These are phyloP conservation scores for Coleophoma crateriformis DNA, from an alignment of 2,329 filamentous ascomycete genomes.

Conservation along the genomic window DNA sequence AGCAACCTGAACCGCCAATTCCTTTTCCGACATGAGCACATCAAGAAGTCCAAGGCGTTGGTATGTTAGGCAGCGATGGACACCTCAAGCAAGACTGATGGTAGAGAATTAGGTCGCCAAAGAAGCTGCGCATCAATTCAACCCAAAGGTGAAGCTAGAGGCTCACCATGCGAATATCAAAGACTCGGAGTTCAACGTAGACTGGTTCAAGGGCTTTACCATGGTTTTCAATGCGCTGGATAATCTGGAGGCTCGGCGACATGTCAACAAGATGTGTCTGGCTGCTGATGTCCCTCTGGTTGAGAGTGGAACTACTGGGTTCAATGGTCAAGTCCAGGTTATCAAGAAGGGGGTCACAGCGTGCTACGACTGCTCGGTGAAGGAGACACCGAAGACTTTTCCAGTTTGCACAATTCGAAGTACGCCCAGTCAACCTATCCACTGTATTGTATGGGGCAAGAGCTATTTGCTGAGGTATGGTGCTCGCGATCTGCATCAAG, in stretches of 20 bases:
- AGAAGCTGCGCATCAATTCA: constrained; percentile 85
- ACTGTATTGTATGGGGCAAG: constrained; percentile 98
- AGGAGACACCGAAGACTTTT: constrained; percentile 86
- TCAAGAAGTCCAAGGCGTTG: constrained; percentile 93
- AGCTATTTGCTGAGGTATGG: constrained; percentile 79
- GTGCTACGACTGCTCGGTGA: constrained; percentile 92
- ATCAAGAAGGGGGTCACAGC: constrained; percentile 90
- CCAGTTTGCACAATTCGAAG: constrained; percentile 96
- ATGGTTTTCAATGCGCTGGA: constrained; percentile 96
- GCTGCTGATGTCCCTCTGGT: constrained; percentile 86
- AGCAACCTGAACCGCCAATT: constrained; percentile 98
- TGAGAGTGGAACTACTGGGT: constrained; percentile 95
- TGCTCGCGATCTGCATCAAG: not conserved
- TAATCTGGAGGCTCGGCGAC: constrained; percentile 86
- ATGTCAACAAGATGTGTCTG: constrained; percentile 97
- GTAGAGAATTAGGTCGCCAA: constrained; percentile 66
- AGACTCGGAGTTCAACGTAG: constrained; percentile 75
- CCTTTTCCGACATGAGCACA: constrained; percentile 92
- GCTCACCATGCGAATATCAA: constrained; percentile 96
- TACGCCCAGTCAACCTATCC: constrained; percentile 92
- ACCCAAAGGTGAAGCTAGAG: constrained; percentile 78
- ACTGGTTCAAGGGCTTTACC: constrained; percentile 79
- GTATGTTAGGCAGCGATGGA: constrained; percentile 42
- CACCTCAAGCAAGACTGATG: constrained; percentile 3
- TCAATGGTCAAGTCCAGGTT: constrained; percentile 95